These are phyloP conservation scores for Moniliophthora roreri DNA, from an alignment of 1,284 basidiomycete species.

Conservation along the genomic window DNA sequence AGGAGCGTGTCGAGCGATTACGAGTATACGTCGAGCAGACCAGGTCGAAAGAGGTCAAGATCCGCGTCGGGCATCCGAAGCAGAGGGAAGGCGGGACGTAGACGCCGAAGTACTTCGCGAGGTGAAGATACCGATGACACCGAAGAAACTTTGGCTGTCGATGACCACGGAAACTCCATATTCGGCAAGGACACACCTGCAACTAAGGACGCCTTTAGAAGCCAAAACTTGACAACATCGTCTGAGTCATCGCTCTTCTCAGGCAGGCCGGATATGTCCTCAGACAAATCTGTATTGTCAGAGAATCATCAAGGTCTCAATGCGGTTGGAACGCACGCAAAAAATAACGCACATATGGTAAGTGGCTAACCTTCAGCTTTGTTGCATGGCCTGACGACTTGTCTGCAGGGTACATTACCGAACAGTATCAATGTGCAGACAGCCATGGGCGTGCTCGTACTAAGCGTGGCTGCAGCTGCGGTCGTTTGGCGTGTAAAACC, in stretches of 20 bases:
- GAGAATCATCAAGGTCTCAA: not conserved
- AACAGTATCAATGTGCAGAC: slow-evolving; percentile 40
- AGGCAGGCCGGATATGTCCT: not conserved
- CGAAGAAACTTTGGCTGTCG: slow-evolving; percentile 28
- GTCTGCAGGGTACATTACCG: not conserved
- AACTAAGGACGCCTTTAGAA: too few species aligned
- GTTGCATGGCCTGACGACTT: not conserved
- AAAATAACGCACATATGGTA: slow-evolving; percentile 4
- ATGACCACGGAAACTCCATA: slow-evolving; percentile 15
- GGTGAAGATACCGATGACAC: slow-evolving; percentile 28
- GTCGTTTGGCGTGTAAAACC: slow-evolving; percentile 68
- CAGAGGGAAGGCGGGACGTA: slow-evolving; percentile 13
- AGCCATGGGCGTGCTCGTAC: slow-evolving; percentile 57
- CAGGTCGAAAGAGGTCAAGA: slow-evolving; percentile 34
- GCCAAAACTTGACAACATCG: too few species aligned
- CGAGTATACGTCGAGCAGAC: slow-evolving; percentile 49
- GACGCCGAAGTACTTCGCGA: slow-evolving; percentile 13
- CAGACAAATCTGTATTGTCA: not conserved
- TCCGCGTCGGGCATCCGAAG: slow-evolving; percentile 15
- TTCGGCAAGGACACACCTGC: not conserved
- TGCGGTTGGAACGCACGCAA: not conserved
- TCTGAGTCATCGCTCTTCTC: not conserved
- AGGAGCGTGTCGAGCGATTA: slow-evolving; percentile 36
- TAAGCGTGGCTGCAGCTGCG: slow-evolving; percentile 64
- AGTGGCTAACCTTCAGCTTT: not conserved